Evolutionary conservation across 148 eudicot genomes (phyloP), one percentile per base, ranked within the genome.

Genomic region (Diospyros lotus): DNA sequence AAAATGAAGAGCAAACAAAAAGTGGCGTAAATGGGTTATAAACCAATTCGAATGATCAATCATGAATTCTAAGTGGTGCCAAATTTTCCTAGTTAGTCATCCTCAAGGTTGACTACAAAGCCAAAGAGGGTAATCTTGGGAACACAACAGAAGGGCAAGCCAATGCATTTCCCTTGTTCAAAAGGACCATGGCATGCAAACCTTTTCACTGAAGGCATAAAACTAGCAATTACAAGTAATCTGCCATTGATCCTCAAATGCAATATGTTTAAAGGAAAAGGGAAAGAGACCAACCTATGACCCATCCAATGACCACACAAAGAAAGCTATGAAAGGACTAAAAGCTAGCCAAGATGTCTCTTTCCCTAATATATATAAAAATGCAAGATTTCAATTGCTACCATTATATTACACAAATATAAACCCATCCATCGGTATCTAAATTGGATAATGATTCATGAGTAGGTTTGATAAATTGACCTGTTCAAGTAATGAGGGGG

Each of bases 401-500:
- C 41, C 58, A 69, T 60, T 11, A 14, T 64, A 52, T n/a, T 17
- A 60, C 1, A 8, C n/a, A 77, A 63, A 63, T 18, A 13, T 7
- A 38, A 15, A 18, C 43, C 12, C 43, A 28, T 28, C 52, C 43
- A 28, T 28, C 52, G 38, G 61, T 55, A 54, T 77, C 18, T 44
- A 15, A 58, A 3, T 48, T 65, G 12, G 58, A 46, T 55, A 55
- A 67, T 28, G 55, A 18, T 59, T 73, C 15, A 52, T 79, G 17
- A 61, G 65, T 50, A 59, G 54, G 6, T 71, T 64, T 52, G 55
- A 71, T 42, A 48, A 50, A 53, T 71, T 75, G 73, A 58, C 72
- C 39, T 28, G 59, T 54, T 41, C 14, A 65, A 50, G 28, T 14
- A 58, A 43, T 65, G 64, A 71, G 67, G 58, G 6, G 56, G 59